Percentiles rank a stretch among this genome's conserved stretches.
Conservation (phyloP, 164 flowering plant genomes). For the Santalum album region DNA sequence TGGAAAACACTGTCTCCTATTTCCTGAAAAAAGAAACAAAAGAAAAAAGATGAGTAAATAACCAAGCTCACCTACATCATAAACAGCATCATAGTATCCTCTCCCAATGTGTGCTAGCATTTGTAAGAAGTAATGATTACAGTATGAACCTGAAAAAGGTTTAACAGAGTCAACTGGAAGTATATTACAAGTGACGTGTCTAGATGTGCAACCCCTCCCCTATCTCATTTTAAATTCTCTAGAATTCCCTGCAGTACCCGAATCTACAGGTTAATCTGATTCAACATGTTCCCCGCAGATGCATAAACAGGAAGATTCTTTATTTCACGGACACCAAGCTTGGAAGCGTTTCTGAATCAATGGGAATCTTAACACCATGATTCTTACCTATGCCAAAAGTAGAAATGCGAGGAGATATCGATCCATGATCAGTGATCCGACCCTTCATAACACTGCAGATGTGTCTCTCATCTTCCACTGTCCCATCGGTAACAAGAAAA, state of each 20-base stretch:
- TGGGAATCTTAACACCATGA: neutral
- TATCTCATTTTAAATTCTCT: no score
- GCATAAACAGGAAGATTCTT: no score
- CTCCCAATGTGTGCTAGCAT: slow-evolving; percentile 5
- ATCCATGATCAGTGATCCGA: neutral
- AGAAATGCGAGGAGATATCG: slow-evolving; percentile 1
- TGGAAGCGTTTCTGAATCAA: no score
- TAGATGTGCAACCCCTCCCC: no score
- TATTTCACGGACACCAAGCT: no score
- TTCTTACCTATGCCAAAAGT: slow-evolving; percentile 4
- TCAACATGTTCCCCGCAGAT: no score
- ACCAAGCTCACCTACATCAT: neutral
- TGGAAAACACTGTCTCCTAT: no score
- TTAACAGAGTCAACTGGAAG: neutral
- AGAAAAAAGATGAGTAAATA: neutral
- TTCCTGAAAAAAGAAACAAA: no score
- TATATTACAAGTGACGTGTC: no score
- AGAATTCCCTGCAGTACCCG: no score
- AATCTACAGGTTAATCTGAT: no score
- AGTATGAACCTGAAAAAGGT: slow-evolving; percentile 1
- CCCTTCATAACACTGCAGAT: neutral
- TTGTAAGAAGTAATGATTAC: slow-evolving; percentile 6
- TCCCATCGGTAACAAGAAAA: slow-evolving; percentile 4
- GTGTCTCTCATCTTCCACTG: slow-evolving; percentile 3
- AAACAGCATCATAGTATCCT: neutral